phyloP scores from a whole-genome alignment of 2,329 filamentous ascomycete species.

The Nannizziopsis barbatae region DNA sequence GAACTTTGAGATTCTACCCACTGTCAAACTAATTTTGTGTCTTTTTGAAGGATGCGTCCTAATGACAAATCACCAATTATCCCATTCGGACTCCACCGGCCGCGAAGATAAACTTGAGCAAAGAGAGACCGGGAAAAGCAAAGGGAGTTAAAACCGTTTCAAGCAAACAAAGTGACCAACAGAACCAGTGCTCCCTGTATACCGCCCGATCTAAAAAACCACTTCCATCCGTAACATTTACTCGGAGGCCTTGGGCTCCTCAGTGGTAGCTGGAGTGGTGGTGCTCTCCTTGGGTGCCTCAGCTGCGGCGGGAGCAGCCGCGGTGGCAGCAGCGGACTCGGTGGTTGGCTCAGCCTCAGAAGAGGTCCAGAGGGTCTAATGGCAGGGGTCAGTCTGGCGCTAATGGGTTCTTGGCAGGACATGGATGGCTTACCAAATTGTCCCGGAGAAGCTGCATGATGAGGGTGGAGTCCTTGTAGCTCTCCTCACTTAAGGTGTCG shows the following conservation, averaged over 20 bases:
- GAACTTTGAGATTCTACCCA: conserved; percentile 9
- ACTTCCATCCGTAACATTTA: conserved; percentile 30
- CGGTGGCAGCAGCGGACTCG: conserved; percentile 32
- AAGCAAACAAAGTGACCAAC: conserved; percentile 9
- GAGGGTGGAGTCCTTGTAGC: conserved; percentile 97
- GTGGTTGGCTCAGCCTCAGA: conserved; percentile 83
- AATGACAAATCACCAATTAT: conserved; percentile 12
- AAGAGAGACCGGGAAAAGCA: conserved; percentile 8
- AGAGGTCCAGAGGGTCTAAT: conserved; percentile 94
- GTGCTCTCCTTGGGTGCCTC: conserved; percentile 34
- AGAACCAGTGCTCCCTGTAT: conserved; percentile 14
- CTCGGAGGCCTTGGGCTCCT: conserved; percentile 35
- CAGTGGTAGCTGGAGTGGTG: conserved; percentile 29
- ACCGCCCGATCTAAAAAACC: conserved; percentile 17
- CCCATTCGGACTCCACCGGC: conserved; percentile 10
- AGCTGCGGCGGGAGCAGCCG: conserved; percentile 19
- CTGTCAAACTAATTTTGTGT: conserved; percentile 10
- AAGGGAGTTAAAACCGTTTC: conserved; percentile 10
- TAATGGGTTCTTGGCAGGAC: background rate
- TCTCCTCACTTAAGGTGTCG: conserved; percentile 93
- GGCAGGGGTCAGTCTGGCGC: background rate
- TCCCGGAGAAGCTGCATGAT: conserved; percentile 98
- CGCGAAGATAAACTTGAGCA: conserved; percentile 1
- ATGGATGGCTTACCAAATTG: conserved; percentile 59
- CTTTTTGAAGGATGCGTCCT: conserved; percentile 9